Conservation (phyloP, 179 eudicot genomes). For the Beta macrorhiza region DNA sequence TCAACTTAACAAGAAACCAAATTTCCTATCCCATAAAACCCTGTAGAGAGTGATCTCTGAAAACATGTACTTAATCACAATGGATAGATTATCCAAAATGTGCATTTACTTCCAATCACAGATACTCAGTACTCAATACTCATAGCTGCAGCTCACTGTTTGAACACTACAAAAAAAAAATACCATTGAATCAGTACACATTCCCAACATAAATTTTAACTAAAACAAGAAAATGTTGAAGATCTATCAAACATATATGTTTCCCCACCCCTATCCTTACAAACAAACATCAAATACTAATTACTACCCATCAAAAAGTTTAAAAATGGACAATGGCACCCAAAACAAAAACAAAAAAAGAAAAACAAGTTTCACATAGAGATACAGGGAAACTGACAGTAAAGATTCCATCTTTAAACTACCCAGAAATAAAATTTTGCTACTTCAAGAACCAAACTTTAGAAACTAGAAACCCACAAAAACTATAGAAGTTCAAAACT, state of each 20-base stretch:
- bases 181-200: slow-evolving; percentile 6
- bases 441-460: too few species aligned
- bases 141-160: background rate
- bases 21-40: background rate
- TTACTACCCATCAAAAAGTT: background rate
- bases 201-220: slow-evolving; percentile 23
- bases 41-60: background rate
- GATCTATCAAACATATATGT: slow-evolving; percentile 11
- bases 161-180: background rate
- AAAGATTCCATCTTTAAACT: slow-evolving; percentile 28
- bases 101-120: slow-evolving; percentile 2
- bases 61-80: slow-evolving; percentile 7
- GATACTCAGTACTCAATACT: background rate
- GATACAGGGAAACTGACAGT: background rate
- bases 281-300: background rate
- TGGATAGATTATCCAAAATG: slow-evolving; percentile 3
- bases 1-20: background rate
- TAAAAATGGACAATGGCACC: background rate
- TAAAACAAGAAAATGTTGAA: slow-evolving; percentile 13
- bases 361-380: background rate
- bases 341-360: background rate
- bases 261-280: background rate
- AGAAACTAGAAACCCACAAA: background rate
- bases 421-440: slow-evolving; percentile 7
- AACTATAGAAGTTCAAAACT: background rate